phyloP scores from a whole-genome alignment of 768 basidiomycete genomes.

The Lactarius deliciosus region DNA sequence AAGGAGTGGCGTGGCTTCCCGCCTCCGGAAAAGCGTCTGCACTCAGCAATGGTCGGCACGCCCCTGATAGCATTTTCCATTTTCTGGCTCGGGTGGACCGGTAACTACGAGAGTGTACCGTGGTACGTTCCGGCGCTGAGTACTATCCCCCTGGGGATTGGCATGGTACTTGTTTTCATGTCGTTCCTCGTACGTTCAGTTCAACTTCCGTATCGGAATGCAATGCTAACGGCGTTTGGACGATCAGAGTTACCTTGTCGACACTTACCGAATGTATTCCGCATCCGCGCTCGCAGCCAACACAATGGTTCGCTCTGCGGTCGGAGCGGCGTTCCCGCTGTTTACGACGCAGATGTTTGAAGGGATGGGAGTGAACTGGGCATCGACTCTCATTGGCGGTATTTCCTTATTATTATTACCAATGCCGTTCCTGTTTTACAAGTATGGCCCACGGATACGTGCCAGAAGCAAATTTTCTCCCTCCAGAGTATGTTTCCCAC shows the following conservation, averaged over 20 bases:
- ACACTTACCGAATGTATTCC: slow-evolving; percentile 21
- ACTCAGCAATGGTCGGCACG: slow-evolving; percentile 7
- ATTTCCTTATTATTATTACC: slow-evolving; percentile 2
- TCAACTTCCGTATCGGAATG: background rate
- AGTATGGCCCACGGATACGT: slow-evolving; percentile 20
- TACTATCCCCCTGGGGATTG: slow-evolving; percentile 8
- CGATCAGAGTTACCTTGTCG: slow-evolving; percentile 21
- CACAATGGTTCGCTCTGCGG: slow-evolving; percentile 8
- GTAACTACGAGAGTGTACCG: slow-evolving; percentile 14
- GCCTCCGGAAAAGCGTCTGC: slow-evolving; percentile 14
- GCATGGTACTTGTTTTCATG: slow-evolving; percentile 8
- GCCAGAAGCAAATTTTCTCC: slow-evolving; percentile 18
- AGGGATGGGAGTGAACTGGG: slow-evolving; percentile 22
- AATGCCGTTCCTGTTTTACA: slow-evolving; percentile 19
- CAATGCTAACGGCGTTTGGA: background rate
- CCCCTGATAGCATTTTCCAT: slow-evolving; percentile 8
- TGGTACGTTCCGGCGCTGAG: slow-evolving; percentile 23
- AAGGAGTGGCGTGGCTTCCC: slow-evolving; percentile 22
- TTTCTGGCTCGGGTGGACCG: slow-evolving; percentile 23
- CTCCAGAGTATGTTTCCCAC: slow-evolving; percentile 7
- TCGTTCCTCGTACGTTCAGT: slow-evolving; percentile 15
- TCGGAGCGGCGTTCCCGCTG: slow-evolving; percentile 17
- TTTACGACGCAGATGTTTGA: slow-evolving; percentile 21
- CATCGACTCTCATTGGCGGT: slow-evolving; percentile 15
- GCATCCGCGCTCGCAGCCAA: slow-evolving; percentile 24